Evolutionary conservation across 441 rosid genomes (phyloP), one percentile per base, ranked within the genome.

Genomic region (Viola pubescens): DNA sequence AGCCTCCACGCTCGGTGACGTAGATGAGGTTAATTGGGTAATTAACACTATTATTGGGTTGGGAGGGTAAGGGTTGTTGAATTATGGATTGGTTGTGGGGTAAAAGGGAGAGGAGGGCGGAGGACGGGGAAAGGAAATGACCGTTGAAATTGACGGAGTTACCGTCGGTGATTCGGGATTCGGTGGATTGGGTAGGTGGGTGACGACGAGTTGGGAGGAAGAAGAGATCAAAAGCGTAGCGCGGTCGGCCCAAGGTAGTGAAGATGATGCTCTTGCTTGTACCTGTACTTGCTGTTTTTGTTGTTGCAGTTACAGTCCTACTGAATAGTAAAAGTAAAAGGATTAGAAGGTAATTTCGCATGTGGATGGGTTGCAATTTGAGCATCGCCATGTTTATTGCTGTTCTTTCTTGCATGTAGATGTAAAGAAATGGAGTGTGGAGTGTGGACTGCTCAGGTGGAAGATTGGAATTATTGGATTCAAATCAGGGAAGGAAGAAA

Each of bases 131-230:
- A 4, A 88, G 91, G 62, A 88, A 91, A 59, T 83, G 77, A 4
- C 97, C 97, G 73, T 88, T 90, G 78, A 81, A 90, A 41, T 90
- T 91, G 5, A 91, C 77, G 0, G 90, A 80, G 26, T 72, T 45
- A 6, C 96, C 91, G 47, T 91, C 94, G 56, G 96, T 88, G 76
- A 91, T 49, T 7, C 54, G 78, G 47, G 82, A 37, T 69, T 91
- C 96, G 8, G 54, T 3, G 49, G 77, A 16, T 7, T 49, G 64
- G 7, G 72, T 45, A 4, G 87, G 80, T 0, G 80, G 68, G 12
- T 9, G 56, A 3, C 8, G 50, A 7, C 8, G 50, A 7, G 77
- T 14, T 3, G 94, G 81, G 61, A 87, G 80, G 13, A 89, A 14
- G 58, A 60, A 91, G 54, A 91, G 75, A 71, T 91, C 97, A 60